phyloP scores from a whole-genome alignment of 129 eudicot species.

The Apium graveolens region DNA sequence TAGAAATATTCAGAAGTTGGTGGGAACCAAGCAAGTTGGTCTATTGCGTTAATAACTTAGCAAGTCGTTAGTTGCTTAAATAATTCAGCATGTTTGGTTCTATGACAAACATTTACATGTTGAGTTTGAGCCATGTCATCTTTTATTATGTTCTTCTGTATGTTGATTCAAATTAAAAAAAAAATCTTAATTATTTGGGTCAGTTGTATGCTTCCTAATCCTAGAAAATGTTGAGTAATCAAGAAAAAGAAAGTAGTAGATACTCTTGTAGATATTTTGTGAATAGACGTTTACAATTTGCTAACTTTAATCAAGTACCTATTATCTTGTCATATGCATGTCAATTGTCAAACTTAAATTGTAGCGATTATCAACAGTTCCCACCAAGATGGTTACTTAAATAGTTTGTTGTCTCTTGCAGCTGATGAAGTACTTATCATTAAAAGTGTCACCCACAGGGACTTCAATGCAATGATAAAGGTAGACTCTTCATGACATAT shows the following conservation, averaged over 20 bases:
- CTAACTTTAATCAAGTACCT: neutral
- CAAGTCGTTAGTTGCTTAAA: neutral
- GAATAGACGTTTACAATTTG: neutral
- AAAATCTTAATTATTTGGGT: neutral
- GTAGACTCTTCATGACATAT: slow-evolving; percentile 28
- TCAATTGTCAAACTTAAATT: neutral
- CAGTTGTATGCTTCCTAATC: neutral
- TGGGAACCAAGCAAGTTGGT: neutral
- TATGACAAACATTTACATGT: neutral
- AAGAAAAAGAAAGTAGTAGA: neutral
- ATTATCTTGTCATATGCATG: neutral
- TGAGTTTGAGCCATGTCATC: neutral
- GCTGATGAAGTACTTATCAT: slow-evolving; percentile 71
- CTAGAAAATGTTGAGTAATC: neutral
- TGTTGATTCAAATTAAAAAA: neutral
- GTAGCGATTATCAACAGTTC: too few relatives aligned
- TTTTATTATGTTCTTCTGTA: neutral
- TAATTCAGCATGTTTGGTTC: neutral
- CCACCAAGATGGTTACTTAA: neutral
- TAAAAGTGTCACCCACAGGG: slow-evolving; percentile 91
- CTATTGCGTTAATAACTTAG: neutral
- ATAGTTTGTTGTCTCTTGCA: slow-evolving; percentile 33
- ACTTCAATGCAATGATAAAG: slow-evolving; percentile 85
- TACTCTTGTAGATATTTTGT: neutral
- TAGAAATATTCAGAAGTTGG: neutral